Evolutionary conservation across 768 basidiomycete species (phyloP).

Genomic region (Strobilomyces confusus): DNA sequence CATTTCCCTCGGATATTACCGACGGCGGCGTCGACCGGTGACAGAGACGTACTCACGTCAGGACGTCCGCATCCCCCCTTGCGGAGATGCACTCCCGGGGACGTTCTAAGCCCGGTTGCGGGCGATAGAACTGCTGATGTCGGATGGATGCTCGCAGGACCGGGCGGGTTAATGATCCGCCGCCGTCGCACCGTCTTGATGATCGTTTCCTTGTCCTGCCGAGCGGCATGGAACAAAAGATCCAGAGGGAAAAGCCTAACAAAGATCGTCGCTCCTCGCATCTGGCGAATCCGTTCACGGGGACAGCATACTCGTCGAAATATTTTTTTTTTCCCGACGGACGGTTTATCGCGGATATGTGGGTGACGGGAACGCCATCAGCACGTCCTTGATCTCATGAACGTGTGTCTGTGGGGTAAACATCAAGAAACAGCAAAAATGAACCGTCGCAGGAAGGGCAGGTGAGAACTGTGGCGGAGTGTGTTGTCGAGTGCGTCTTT

Average conservation of each 20-base stretch:
- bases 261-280: background rate
- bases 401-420: slow-evolving; percentile 13
- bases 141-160: background rate
- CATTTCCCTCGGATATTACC: too few species aligned
- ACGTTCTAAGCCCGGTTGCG: background rate
- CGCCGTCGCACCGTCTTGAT: slow-evolving; percentile 10
- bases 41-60: background rate
- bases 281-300: background rate
- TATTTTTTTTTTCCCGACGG: background rate
- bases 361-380: background rate
- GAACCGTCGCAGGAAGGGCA: background rate
- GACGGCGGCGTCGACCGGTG: too few species aligned
- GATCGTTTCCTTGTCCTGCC: background rate
- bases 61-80: background rate
- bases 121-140: slow-evolving; percentile 11
- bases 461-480: slow-evolving; percentile 21
- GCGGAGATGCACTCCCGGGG: background rate
- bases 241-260: background rate
- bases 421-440: background rate
- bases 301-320: background rate
- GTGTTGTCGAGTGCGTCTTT: slow-evolving; percentile 23
- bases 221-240: background rate
- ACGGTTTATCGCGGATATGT: background rate
- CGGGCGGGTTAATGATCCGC: slow-evolving; percentile 15
- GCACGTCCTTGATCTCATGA: slow-evolving; percentile 3